phyloP scores from a whole-genome alignment of 2,329 filamentous ascomycete species.

The Fusarium torreyae region DNA sequence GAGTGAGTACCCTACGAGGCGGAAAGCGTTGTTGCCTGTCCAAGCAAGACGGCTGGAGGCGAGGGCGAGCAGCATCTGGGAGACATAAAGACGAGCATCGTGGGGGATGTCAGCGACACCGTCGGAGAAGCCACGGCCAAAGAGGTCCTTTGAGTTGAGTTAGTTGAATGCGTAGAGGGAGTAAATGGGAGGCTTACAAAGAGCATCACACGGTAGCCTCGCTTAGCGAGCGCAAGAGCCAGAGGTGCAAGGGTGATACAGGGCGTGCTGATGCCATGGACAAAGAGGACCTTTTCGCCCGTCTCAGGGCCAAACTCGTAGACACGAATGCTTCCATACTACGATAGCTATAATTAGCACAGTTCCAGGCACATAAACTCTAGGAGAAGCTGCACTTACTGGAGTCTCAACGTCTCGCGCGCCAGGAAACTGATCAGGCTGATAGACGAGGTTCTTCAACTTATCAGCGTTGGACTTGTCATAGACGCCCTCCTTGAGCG shows the following conservation, averaged over 20 bases:
- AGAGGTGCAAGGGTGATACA: slow-evolving; percentile 80
- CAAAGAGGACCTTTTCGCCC: slow-evolving; percentile 81
- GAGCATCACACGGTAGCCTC: slow-evolving; percentile 84
- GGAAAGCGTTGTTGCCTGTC: slow-evolving; percentile 72
- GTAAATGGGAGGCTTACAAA: slow-evolving; percentile 65
- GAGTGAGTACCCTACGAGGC: slow-evolving; percentile 84
- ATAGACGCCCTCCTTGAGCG: slow-evolving; percentile 59
- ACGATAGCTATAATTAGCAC: slow-evolving; percentile 9
- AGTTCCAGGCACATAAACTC: neutral
- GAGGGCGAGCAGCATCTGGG: slow-evolving; percentile 79
- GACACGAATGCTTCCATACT: slow-evolving; percentile 81
- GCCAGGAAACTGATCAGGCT: slow-evolving; percentile 78
- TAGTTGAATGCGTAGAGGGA: slow-evolving; percentile 26
- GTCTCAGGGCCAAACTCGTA: slow-evolving; percentile 86
- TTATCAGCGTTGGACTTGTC: slow-evolving; percentile 56
- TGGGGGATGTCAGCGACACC: slow-evolving; percentile 77
- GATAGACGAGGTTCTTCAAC: slow-evolving; percentile 66
- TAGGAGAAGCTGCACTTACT: slow-evolving; percentile 54
- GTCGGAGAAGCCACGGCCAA: slow-evolving; percentile 78
- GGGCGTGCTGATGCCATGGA: slow-evolving; percentile 89
- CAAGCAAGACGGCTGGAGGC: slow-evolving; percentile 79
- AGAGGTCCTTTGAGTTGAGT: slow-evolving; percentile 69
- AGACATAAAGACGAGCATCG: slow-evolving; percentile 79
- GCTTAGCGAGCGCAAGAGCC: slow-evolving; percentile 75
- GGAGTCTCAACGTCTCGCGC: slow-evolving; percentile 80